Conservation (phyloP, 495 filamentous ascomycete genomes). For the Beverwykella pulmonaria region DNA sequence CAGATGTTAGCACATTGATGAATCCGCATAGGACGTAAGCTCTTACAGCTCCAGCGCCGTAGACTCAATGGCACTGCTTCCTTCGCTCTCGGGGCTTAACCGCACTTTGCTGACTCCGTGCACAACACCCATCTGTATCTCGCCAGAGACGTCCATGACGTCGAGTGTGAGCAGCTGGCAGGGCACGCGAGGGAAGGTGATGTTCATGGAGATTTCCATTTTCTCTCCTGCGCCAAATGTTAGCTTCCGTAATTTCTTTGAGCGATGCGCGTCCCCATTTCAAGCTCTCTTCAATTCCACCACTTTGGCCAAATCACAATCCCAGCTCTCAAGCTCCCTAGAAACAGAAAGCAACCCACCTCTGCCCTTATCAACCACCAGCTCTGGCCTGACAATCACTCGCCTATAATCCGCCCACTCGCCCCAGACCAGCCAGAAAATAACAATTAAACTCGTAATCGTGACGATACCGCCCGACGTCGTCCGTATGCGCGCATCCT, state of each 20-base stretch:
- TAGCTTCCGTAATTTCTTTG: background rate
- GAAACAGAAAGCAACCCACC: conserved; percentile 56
- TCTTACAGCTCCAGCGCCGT: conserved; percentile 73
- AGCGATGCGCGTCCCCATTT: too few relatives aligned
- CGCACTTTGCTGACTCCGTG: conserved; percentile 91
- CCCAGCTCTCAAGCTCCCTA: background rate
- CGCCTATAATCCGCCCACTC: conserved; percentile 94
- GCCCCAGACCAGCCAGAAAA: conserved; percentile 86
- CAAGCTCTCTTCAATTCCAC: background rate
- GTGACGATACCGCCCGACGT: conserved; percentile 96
- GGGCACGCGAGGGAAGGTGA: conserved; percentile 90
- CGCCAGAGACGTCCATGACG: conserved; percentile 98
- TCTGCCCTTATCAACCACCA: conserved; percentile 95
- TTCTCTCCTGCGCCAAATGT: conserved; percentile 68
- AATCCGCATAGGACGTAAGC: background rate
- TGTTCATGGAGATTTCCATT: conserved; percentile 98
- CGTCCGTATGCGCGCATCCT: conserved; percentile 96
- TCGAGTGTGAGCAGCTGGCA: conserved; percentile 96
- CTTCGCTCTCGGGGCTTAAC: conserved; percentile 69
- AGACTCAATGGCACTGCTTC: conserved; percentile 74
- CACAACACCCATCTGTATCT: conserved; percentile 89
- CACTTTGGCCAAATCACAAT: background rate
- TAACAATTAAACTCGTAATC: conserved; percentile 80
- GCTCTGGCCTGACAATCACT: conserved; percentile 83
- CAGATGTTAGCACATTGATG: conserved; percentile 2